These are phyloP conservation scores for Fusarium neocosmosporiellum DNA, from an alignment of 2,329 filamentous ascomycete genomes.

Conservation along the genomic window DNA sequence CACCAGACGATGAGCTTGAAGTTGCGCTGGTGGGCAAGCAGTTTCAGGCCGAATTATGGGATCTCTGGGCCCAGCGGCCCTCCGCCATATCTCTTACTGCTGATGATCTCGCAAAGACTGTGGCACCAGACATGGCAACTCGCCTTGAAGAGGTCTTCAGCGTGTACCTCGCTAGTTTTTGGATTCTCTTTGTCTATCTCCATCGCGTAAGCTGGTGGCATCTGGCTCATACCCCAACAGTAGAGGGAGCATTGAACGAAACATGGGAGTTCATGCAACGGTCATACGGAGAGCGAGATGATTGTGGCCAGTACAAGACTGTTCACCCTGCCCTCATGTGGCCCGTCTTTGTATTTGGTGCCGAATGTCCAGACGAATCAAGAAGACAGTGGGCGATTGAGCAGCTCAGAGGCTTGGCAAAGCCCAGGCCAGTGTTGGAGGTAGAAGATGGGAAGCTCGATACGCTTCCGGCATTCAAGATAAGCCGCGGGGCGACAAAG, in stretches of 20 bases:
- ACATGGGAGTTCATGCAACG: slow-evolving; percentile 12
- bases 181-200: slow-evolving; percentile 21
- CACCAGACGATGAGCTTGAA: slow-evolving; percentile 21
- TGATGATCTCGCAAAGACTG: background rate
- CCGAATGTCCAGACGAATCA: background rate
- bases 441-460: background rate
- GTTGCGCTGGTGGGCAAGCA: slow-evolving; percentile 7
- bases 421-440: slow-evolving; percentile 2
- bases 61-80: slow-evolving; percentile 14
- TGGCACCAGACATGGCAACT: slow-evolving; percentile 11
- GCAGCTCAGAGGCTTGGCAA: slow-evolving; percentile 9
- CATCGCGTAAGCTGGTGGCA: slow-evolving; percentile 21
- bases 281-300: slow-evolving; percentile 2
- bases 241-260: slow-evolving; percentile 5
- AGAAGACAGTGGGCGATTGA: slow-evolving; percentile 11
- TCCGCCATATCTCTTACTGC: slow-evolving; percentile 7
- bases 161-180: slow-evolving; percentile 19
- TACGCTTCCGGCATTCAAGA: slow-evolving; percentile 4
- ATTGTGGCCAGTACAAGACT: slow-evolving; percentile 1
- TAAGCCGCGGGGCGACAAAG: slow-evolving; percentile 7
- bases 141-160: slow-evolving; percentile 16
- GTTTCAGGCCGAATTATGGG: slow-evolving; percentile 6
- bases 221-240: slow-evolving; percentile 12
- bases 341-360: slow-evolving; percentile 15
- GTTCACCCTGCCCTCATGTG: slow-evolving; percentile 21